Conservation (phyloP, 2,329 filamentous ascomycete genomes). For the Fusarium metavorans region DNA sequence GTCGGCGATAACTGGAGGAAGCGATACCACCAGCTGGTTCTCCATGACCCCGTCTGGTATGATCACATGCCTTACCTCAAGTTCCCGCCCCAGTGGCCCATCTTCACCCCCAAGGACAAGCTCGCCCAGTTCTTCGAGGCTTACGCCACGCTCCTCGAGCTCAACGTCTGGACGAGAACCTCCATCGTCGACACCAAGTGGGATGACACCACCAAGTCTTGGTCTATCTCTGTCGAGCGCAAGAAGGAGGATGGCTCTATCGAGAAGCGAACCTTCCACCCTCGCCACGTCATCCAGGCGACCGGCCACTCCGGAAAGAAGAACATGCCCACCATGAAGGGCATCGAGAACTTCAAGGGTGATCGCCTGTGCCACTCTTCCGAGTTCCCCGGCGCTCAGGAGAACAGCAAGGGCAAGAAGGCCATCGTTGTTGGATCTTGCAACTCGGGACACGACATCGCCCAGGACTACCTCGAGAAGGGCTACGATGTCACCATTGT, state of each 20-base stretch:
- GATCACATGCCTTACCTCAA: slow-evolving; percentile 72
- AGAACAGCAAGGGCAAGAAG: slow-evolving; percentile 64
- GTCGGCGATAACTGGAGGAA: slow-evolving; percentile 75
- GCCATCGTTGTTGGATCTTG: slow-evolving; percentile 76
- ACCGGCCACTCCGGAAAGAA: slow-evolving; percentile 78
- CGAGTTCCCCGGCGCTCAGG: slow-evolving; percentile 65
- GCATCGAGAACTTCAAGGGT: slow-evolving; percentile 69
- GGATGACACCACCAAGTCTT: slow-evolving; percentile 61
- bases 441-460: slow-evolving; percentile 77
- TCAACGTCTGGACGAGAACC: slow-evolving; percentile 74
- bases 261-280: slow-evolving; percentile 67
- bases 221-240: slow-evolving; percentile 68
- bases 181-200: slow-evolving; percentile 61
- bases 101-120: slow-evolving; percentile 80
- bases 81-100: slow-evolving; percentile 75
- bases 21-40: slow-evolving; percentile 73
- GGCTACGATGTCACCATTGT: slow-evolving; percentile 77
- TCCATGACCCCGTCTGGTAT: slow-evolving; percentile 75
- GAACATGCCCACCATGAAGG: slow-evolving; percentile 68
- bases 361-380: slow-evolving; percentile 72
- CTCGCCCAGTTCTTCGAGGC: slow-evolving; percentile 76
- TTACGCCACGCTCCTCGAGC: slow-evolving; percentile 73
- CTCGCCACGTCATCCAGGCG: slow-evolving; percentile 73
- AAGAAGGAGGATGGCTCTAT: slow-evolving; percentile 60
- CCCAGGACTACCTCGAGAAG: slow-evolving; percentile 74